A percentile compares a stretch with the other conserved stretches of the same genome.
phyloP scores from a whole-genome alignment of 2,329 filamentous ascomycete genomes.

The Talaromyces sp. region DNA sequence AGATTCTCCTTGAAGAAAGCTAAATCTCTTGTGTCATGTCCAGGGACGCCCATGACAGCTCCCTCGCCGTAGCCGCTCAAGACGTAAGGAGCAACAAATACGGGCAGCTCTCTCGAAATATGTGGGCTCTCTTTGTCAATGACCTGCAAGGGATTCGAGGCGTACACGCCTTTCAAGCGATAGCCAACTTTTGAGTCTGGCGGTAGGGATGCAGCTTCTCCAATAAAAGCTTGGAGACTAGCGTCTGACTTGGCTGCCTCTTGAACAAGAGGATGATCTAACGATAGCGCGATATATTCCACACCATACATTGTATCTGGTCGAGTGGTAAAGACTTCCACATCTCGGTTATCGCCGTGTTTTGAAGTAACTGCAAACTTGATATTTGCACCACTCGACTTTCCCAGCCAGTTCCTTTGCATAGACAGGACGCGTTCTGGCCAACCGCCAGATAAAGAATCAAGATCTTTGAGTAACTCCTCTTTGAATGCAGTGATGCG shows the following conservation, averaged over 20 bases:
- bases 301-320: constrained; percentile 85
- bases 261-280: constrained; percentile 66
- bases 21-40: constrained; percentile 74
- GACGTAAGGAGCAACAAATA: constrained; percentile 82
- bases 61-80: constrained; percentile 81
- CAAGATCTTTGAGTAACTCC: constrained; percentile 66
- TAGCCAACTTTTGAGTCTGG: constrained; percentile 63
- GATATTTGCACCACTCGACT: constrained; percentile 68
- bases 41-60: constrained; percentile 88
- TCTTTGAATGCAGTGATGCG: constrained; percentile 77
- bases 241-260: constrained; percentile 58
- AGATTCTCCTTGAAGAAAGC: constrained; percentile 75
- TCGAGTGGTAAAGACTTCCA: constrained; percentile 79
- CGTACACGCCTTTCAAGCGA: constrained; percentile 58
- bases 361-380: constrained; percentile 60
- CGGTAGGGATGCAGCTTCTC: constrained; percentile 53
- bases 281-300: constrained; percentile 76
- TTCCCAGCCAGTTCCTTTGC: constrained; percentile 86
- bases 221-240: constrained; percentile 65
- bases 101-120: constrained; percentile 54
- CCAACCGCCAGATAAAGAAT: constrained; percentile 66
- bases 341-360: constrained; percentile 34
- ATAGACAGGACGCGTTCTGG: constrained; percentile 77
- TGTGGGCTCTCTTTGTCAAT: constrained; percentile 50
- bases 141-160: constrained; percentile 61